Evolutionary conservation across 176 grass and related monocot genomes (phyloP).

Genomic region (Pontederia crassipes): DNA sequence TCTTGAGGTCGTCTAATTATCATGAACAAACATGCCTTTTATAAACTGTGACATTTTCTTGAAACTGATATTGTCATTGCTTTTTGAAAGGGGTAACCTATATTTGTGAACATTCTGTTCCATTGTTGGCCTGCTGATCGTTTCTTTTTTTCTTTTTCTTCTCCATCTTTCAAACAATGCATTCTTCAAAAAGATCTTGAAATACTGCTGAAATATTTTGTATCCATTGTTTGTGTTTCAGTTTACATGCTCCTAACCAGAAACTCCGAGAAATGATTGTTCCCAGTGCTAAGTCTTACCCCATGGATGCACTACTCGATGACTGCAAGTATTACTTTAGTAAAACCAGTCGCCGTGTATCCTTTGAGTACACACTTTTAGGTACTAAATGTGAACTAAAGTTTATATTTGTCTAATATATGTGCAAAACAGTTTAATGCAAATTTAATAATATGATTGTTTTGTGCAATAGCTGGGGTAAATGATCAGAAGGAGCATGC

Average conservation of each 20-base stretch:
- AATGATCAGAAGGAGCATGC: slow-evolving; percentile 74
- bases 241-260: slow-evolving; percentile 86
- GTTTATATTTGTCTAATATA: background rate
- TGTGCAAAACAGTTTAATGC: background rate
- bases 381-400: slow-evolving; percentile 24
- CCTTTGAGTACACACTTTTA: slow-evolving; percentile 93
- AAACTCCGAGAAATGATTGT: slow-evolving; percentile 72
- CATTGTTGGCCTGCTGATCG: too few relatives aligned
- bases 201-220: too few relatives aligned
- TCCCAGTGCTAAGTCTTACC: slow-evolving; percentile 71
- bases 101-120: too few relatives aligned
- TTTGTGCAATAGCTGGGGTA: slow-evolving; percentile 46
- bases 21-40: too few relatives aligned
- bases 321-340: slow-evolving; percentile 82
- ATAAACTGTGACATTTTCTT: too few relatives aligned
- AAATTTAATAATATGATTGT: background rate
- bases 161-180: too few relatives aligned
- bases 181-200: too few relatives aligned
- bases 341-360: slow-evolving; percentile 61
- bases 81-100: too few relatives aligned
- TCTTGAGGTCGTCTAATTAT: too few relatives aligned
- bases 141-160: too few relatives aligned
- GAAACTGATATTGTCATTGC: too few relatives aligned
- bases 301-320: slow-evolving; percentile 64
- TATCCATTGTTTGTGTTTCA: slow-evolving; percentile 11